Percentiles rank a stretch among this genome's conserved stretches.
phyloP scores from a whole-genome alignment of 495 filamentous ascomycete species.

The Aspergillus saccharolyticus region DNA sequence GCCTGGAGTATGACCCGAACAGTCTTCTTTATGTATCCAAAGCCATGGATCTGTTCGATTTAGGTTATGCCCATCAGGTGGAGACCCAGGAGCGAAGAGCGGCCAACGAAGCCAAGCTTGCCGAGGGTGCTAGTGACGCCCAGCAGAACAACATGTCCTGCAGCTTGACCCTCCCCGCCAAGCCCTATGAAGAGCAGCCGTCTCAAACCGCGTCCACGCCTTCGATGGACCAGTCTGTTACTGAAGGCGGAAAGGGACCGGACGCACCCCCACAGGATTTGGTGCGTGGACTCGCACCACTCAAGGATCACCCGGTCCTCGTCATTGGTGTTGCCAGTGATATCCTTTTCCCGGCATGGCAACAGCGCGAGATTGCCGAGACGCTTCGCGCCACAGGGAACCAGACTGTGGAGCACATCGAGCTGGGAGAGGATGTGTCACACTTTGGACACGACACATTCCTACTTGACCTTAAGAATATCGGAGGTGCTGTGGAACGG shows the following conservation, averaged over 20 bases:
- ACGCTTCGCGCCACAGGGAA: slow-evolving; percentile 75
- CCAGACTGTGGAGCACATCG: slow-evolving; percentile 72
- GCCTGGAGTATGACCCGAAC: slow-evolving; percentile 96
- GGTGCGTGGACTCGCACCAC: slow-evolving; percentile 62
- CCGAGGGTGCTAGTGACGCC: slow-evolving; percentile 23
- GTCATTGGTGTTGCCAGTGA: slow-evolving; percentile 95
- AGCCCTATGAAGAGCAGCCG: slow-evolving; percentile 78
- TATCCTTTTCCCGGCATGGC: slow-evolving; percentile 97
- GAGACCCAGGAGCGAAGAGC: slow-evolving; percentile 45
- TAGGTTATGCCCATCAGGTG: slow-evolving; percentile 63
- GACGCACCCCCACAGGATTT: slow-evolving; percentile 65
- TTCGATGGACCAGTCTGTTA: slow-evolving; percentile 20
- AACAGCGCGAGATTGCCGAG: slow-evolving; percentile 91
- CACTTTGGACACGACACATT: slow-evolving; percentile 98
- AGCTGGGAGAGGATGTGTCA: slow-evolving; percentile 86
- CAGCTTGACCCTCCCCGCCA: slow-evolving; percentile 76
- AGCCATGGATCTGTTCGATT: slow-evolving; percentile 97
- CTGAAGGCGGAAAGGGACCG: neutral
- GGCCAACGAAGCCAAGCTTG: slow-evolving; percentile 46
- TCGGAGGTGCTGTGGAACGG: slow-evolving; percentile 73
- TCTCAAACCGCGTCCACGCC: slow-evolving; percentile 33
- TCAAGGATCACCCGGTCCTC: slow-evolving; percentile 72
- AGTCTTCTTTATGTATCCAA: slow-evolving; percentile 96
- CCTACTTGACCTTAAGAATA: slow-evolving; percentile 83
- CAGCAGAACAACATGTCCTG: slow-evolving; percentile 49